Base-by-base conservation (phyloP, 495 filamentous ascomycete species). In the Poronia punctata region DNA sequence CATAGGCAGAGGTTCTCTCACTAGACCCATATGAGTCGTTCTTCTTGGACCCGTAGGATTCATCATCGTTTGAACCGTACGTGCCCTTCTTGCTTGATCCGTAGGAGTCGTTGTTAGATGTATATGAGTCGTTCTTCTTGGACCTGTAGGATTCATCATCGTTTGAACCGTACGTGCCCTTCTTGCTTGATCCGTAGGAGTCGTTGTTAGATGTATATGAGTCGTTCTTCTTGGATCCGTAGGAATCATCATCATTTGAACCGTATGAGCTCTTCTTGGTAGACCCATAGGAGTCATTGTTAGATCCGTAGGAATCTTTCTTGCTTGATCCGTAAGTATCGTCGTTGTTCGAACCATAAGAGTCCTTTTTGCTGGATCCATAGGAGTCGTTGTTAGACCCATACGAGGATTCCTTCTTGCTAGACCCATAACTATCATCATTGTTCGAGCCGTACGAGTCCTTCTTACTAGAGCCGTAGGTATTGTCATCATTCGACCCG, bases 351-450 rank as follows among this genome's bases (percentile, higher is more conserved):
- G 45, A 44, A 35, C 41, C 48, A 7, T 43, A 35, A 24, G 35
- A 21, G 42, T 32, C 49, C 23, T 8, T 27, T 18, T 52, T 45
- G 26, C 15, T 22, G 7, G 19, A 49, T 20, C 19, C 34, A 2
- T 35, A 35, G 11, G 31, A 19, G 33, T 35, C 29, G 30, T 30
- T 24, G 30, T 42, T 50, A n/a, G n/a, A n/a, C n/a, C n/a, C n/a
- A n/a, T n/a, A n/a, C n/a, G n/a, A n/a, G n/a, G 65, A 60, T 19
- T 59, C 60, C 41, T 50, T 27, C n/a, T 7, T 7, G 6, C 45
- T 48, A 3, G 45, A 44, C 33, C 41, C 48, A 7, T 43, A 35
- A 24, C 37, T 27, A 37, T 28, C 48, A 22, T 7, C 32, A 16
- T 50, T 50, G 27, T 25, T n/a, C 3, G 28, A 51, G 10, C 29